Conservation (phyloP, 2,329 filamentous ascomycete species). For the Chalara sp. region DNA sequence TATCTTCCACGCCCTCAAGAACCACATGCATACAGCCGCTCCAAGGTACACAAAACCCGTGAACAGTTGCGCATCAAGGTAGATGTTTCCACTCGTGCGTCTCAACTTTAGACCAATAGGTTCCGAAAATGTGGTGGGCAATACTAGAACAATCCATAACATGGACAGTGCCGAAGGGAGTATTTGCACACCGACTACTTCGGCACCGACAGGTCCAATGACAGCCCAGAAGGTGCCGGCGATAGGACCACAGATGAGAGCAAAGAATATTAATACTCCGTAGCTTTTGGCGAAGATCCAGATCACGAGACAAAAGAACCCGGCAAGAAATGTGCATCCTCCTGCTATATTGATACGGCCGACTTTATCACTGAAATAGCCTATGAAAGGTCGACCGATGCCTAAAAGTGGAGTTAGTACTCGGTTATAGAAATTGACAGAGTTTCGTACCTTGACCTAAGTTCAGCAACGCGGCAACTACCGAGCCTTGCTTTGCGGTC, state of each 20-base stretch:
- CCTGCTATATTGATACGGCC: constrained; percentile 69
- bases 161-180: constrained; percentile 65
- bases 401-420: constrained; percentile 28
- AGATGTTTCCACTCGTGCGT: constrained; percentile 38
- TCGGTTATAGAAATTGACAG: not conserved
- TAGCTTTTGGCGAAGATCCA: constrained; percentile 65
- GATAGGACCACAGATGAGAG: constrained; percentile 57
- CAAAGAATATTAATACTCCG: constrained; percentile 64
- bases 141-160: constrained; percentile 63
- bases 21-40: constrained; percentile 43
- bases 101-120: constrained; percentile 49
- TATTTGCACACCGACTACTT: constrained; percentile 64
- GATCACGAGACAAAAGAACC: constrained; percentile 59
- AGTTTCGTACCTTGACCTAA: constrained; percentile 39
- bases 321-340: constrained; percentile 56
- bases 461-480: constrained; percentile 70
- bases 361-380: constrained; percentile 62
- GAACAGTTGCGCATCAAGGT: constrained; percentile 53
- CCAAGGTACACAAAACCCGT: constrained; percentile 56
- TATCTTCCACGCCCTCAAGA: constrained; percentile 56
- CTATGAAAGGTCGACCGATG: constrained; percentile 64
- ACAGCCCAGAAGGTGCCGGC: constrained; percentile 68
- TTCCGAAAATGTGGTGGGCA: constrained; percentile 64
- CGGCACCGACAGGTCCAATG: constrained; percentile 62
- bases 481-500: constrained; percentile 56